Conservation (phyloP, 73 alveolate species). For the Tetrahymena malaccensis region DNA sequence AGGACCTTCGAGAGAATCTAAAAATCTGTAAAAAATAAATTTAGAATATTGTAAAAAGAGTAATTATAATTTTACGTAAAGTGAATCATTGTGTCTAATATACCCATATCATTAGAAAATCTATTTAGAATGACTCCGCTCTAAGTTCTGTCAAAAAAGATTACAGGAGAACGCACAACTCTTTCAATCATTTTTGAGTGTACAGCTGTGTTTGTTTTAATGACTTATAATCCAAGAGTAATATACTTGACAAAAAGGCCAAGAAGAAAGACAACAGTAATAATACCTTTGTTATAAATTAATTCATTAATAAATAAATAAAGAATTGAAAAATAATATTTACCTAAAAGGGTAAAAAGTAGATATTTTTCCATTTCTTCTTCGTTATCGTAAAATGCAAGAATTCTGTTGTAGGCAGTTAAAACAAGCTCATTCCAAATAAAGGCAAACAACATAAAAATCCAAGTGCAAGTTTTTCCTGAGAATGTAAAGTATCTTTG, state of each 20-base stretch:
- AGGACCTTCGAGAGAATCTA: background rate
- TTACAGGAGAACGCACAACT: constrained; percentile 12
- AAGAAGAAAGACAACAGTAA: background rate
- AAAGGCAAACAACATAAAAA: background rate
- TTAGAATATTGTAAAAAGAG: background rate
- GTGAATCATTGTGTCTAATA: background rate
- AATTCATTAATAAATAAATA: background rate
- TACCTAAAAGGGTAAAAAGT: background rate
- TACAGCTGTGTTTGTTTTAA: background rate
- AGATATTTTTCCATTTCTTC: background rate
- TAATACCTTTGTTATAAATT: background rate
- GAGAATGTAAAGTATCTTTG: background rate
- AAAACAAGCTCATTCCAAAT: background rate
- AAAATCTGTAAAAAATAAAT: background rate
- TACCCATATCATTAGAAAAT: constrained; percentile 41
- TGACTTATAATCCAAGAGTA: background rate
- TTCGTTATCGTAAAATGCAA: background rate
- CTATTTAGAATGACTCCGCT: constrained; percentile 48
- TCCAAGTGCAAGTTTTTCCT: background rate
- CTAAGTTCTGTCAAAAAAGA: constrained; percentile 41
- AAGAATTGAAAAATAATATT: background rate
- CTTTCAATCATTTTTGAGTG: constrained; percentile 17
- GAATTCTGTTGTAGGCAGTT: background rate
- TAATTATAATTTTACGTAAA: background rate
- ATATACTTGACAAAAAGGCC: background rate